A percentile compares a stretch with the other conserved stretches of the same genome.
Evolutionary conservation across 495 filamentous ascomycete genomes (phyloP).

Genomic region (Massariosphaeria phaeospora): DNA sequence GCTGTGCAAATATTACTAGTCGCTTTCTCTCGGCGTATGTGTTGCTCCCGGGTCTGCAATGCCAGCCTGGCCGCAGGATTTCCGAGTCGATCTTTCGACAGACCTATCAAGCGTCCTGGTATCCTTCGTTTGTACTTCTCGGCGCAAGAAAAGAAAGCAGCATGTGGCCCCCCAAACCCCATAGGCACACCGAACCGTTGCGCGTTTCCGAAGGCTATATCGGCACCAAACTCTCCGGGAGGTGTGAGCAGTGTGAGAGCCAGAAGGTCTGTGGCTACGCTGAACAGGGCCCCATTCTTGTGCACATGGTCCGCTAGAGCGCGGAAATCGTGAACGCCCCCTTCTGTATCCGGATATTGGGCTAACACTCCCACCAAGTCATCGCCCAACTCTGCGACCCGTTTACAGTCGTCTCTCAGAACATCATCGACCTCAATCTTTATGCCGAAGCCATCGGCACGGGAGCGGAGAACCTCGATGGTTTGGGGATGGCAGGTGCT

Average conservation of each 20-base stretch:
- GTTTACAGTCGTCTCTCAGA: slow-evolving; percentile 54
- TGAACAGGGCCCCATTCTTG: slow-evolving; percentile 72
- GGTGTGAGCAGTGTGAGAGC: slow-evolving; percentile 86
- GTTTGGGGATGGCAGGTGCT: slow-evolving; percentile 85
- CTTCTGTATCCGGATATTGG: slow-evolving; percentile 91
- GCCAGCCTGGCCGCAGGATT: slow-evolving; percentile 81
- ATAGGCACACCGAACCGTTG: slow-evolving; percentile 92
- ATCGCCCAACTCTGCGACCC: slow-evolving; percentile 69
- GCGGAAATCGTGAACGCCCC: slow-evolving; percentile 71
- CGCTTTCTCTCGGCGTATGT: slow-evolving; percentile 95
- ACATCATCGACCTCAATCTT: slow-evolving; percentile 70
- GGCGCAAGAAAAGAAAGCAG: slow-evolving; percentile 90
- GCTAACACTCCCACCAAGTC: slow-evolving; percentile 86
- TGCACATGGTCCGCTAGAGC: slow-evolving; percentile 72
- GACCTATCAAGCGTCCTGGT: slow-evolving; percentile 84
- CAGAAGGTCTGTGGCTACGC: slow-evolving; percentile 85
- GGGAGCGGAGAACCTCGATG: slow-evolving; percentile 74
- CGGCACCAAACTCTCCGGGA: slow-evolving; percentile 92
- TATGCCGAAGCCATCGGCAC: slow-evolving; percentile 92
- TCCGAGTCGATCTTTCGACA: slow-evolving; percentile 88
- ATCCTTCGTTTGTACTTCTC: slow-evolving; percentile 97
- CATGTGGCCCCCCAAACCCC: slow-evolving; percentile 92
- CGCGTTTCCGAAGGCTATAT: slow-evolving; percentile 95
- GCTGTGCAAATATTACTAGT: slow-evolving; percentile 99
- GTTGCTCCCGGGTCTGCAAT: slow-evolving; percentile 92